A percentile compares a stretch with the other conserved stretches of the same genome.
Evolutionary conservation across 139 green algal species (phyloP).

Genomic region (Mychonastes homosphaera): DNA sequence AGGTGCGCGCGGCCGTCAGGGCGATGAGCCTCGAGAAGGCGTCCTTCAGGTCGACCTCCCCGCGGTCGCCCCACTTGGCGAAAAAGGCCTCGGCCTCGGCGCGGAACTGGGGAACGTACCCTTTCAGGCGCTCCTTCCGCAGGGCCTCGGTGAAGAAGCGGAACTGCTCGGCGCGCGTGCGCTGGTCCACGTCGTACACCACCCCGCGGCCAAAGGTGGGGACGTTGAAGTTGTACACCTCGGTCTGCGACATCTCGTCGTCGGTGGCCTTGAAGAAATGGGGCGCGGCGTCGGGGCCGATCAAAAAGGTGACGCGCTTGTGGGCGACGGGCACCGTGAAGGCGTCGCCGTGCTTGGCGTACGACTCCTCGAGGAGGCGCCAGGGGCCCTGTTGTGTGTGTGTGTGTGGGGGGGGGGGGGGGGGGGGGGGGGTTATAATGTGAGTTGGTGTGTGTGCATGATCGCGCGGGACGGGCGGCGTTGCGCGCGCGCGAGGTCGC

Average conservation of each 20-base stretch:
- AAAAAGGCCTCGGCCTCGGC: slow-evolving; percentile 86
- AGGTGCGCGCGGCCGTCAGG: slow-evolving; percentile 78
- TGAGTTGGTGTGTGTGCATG: not conserved
- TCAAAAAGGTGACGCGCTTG: slow-evolving; percentile 92
- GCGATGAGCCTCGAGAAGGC: slow-evolving; percentile 86
- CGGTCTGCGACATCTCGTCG: slow-evolving; percentile 81
- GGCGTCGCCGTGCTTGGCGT: slow-evolving; percentile 74
- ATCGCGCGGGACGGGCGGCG: not conserved
- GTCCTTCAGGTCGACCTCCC: slow-evolving; percentile 81
- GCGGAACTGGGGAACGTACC: slow-evolving; percentile 84
- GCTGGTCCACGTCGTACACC: slow-evolving; percentile 96
- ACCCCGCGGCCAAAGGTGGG: slow-evolving; percentile 94
- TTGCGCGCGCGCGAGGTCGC: not conserved
- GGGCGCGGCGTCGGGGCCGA: slow-evolving; percentile 72
- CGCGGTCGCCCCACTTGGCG: slow-evolving; percentile 69
- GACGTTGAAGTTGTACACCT: slow-evolving; percentile 97
- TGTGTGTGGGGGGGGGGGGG: not conserved
- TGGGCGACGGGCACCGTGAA: slow-evolving; percentile 95
- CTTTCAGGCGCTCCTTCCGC: slow-evolving; percentile 69
- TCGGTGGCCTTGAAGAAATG: slow-evolving; percentile 96
- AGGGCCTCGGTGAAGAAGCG: slow-evolving; percentile 90
- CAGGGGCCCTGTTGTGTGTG: slow-evolving; percentile 58
- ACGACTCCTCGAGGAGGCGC: slow-evolving; percentile 68
- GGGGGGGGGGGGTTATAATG: not conserved
- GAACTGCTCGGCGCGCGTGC: slow-evolving; percentile 90